These are phyloP conservation scores for Cryptococcus jaspeensis DNA, from an alignment of 1,284 basidiomycete genomes.

Conservation along the genomic window DNA sequence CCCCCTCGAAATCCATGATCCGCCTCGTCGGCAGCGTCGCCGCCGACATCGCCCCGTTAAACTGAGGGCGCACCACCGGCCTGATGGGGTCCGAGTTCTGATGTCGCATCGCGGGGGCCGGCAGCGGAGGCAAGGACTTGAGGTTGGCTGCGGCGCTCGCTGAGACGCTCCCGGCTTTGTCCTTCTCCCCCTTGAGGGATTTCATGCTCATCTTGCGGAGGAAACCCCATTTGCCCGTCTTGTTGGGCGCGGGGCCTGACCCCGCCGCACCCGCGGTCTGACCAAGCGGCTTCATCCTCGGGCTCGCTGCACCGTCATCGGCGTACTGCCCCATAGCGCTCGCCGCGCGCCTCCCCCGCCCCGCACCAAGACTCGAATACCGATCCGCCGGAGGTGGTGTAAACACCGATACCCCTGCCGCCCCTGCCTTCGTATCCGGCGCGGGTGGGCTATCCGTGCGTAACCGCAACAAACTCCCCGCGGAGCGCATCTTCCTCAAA, in stretches of 20 bases:
- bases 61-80: conserved; percentile 22
- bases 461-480: too few species aligned
- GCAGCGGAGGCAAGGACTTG: conserved; percentile 25
- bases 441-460: too few species aligned
- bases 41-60: conserved; percentile 25
- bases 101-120: conserved; percentile 28
- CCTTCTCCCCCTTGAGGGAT: conserved; percentile 55
- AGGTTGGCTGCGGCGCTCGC: conserved; percentile 40
- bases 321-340: conserved; percentile 44
- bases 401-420: too few species aligned
- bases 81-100: conserved; percentile 37
- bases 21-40: conserved; percentile 30
- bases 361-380: conserved; percentile 67
- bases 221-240: conserved; percentile 80
- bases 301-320: conserved; percentile 6
- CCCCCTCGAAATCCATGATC: conserved; percentile 8
- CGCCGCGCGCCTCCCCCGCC: conserved; percentile 39
- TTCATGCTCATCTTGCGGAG: conserved; percentile 96
- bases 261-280: too few species aligned
- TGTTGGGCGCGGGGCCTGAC: conserved; percentile 37
- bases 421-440: too few species aligned
- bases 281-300: too few species aligned
- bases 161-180: conserved; percentile 21
- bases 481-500: conserved; percentile 68
- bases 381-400: conserved; percentile 36